These are phyloP conservation scores for Panellus pusillus DNA, from an alignment of 768 basidiomycete species.

Conservation along the genomic window DNA sequence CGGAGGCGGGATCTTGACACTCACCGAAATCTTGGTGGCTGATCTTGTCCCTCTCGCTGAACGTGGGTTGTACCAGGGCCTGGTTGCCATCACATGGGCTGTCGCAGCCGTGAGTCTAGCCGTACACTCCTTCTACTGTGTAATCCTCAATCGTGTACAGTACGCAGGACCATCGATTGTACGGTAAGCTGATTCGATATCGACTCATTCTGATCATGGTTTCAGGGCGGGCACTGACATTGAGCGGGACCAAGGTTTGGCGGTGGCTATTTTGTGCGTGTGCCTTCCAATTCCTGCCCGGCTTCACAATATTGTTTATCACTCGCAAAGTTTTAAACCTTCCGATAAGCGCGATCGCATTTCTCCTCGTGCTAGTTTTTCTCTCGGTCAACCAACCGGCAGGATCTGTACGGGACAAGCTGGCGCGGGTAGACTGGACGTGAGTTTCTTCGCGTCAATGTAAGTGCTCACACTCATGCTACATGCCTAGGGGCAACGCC, in stretches of 20 bases:
- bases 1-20: constrained; percentile 34
- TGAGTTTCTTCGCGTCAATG: constrained; percentile 16
- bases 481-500: too few relatives aligned
- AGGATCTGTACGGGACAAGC: constrained; percentile 28
- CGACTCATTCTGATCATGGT: background rate
- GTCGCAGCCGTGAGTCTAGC: too few relatives aligned
- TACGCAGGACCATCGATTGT: too few relatives aligned
- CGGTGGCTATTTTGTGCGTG: constrained; percentile 27
- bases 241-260: constrained; percentile 21
- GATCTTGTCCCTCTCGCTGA: constrained; percentile 45
- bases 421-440: constrained; percentile 38
- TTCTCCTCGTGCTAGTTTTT: constrained; percentile 21
- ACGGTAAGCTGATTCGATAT: too few relatives aligned
- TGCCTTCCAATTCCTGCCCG: background rate
- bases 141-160: too few relatives aligned
- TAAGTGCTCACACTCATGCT: too few relatives aligned
- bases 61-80: constrained; percentile 35
- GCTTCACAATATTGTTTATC: background rate
- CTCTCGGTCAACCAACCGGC: constrained; percentile 29
- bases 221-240: constrained; percentile 18
- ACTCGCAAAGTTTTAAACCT: constrained; percentile 30
- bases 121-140: too few relatives aligned
- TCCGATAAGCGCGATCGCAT: constrained; percentile 26
- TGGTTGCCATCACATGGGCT: constrained; percentile 7
- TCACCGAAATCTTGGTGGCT: constrained; percentile 40